These are phyloP conservation scores for Escovopsis sp. DNA, from an alignment of 2,329 filamentous ascomycete species.

Conservation along the genomic window DNA sequence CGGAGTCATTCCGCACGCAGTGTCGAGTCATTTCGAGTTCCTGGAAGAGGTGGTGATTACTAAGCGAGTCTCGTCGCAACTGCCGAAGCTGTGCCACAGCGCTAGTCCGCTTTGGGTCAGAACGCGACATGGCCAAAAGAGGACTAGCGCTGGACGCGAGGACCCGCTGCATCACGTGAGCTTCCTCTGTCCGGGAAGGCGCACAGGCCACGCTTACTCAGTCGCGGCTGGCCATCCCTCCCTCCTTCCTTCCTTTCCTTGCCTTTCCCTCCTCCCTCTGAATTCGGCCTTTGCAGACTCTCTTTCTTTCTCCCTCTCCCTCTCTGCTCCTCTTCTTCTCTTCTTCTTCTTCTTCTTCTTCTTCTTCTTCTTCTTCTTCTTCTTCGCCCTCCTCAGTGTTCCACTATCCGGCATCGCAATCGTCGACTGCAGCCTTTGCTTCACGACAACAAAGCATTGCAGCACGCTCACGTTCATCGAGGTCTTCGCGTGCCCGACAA, in stretches of 20 bases:
- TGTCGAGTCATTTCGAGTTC: too few relatives aligned
- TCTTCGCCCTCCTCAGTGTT: not conserved
- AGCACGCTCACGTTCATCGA: not conserved
- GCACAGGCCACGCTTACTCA: conserved; percentile 8
- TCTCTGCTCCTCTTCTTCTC: not conserved
- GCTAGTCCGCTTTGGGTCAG: not conserved
- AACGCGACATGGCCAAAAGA: not conserved
- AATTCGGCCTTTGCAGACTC: not conserved
- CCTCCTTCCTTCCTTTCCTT: conserved; percentile 5
- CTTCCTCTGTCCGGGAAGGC: conserved; percentile 1
- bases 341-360: conserved; percentile 1
- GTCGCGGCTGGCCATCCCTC: conserved; percentile 4
- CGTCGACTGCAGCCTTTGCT: not conserved
- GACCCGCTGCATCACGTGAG: conserved; percentile 9
- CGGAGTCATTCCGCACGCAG: too few relatives aligned
- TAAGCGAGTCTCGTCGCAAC: too few relatives aligned
- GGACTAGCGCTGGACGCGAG: not conserved
- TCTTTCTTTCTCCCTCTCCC: not conserved
- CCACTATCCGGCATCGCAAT: not conserved
- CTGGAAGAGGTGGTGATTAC: too few relatives aligned
- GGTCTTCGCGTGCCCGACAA: not conserved
- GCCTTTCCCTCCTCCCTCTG: conserved; percentile 5
- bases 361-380: not conserved
- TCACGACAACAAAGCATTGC: not conserved
- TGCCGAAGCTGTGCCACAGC: too few relatives aligned